phyloP scores from a whole-genome alignment of 2,329 filamentous ascomycete species.

The Fusarium buharicum region DNA sequence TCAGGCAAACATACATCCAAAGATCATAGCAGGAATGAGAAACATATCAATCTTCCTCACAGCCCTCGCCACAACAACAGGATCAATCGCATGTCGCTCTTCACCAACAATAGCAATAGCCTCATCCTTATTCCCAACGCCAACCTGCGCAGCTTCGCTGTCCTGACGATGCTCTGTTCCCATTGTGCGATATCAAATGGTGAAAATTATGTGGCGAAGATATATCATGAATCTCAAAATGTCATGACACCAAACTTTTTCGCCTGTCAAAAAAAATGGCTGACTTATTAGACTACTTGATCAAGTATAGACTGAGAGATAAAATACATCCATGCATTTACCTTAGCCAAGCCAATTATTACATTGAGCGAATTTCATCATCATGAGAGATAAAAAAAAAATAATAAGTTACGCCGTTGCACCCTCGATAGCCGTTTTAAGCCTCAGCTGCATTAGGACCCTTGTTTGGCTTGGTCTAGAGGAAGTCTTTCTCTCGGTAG shows the following conservation, averaged over 20 bases:
- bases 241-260: background rate
- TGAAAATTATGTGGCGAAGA: conserved; percentile 1
- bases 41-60: conserved; percentile 74
- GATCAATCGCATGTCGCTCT: conserved; percentile 63
- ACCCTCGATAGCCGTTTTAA: conserved; percentile 30
- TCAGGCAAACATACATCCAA: conserved; percentile 54
- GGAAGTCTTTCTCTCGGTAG: background rate
- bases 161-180: conserved; percentile 17
- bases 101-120: conserved; percentile 68
- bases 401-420: conserved; percentile 1
- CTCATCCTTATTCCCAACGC: conserved; percentile 44
- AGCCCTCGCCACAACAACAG: conserved; percentile 64
- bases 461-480: conserved; percentile 26
- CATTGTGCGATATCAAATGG: conserved; percentile 19
- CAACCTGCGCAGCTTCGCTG: conserved; percentile 17
- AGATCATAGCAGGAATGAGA: conserved; percentile 73
- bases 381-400: background rate
- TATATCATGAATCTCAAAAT: background rate
- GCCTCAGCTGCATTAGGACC: conserved; percentile 22
- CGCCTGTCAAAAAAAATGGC: background rate
- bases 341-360: conserved; percentile 17
- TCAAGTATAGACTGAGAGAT: background rate
- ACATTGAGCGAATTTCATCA: conserved; percentile 34
- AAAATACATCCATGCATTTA: background rate
- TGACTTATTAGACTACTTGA: background rate